phyloP scores from a whole-genome alignment of 208 protist species.

The Crithidia sp. region DNA sequence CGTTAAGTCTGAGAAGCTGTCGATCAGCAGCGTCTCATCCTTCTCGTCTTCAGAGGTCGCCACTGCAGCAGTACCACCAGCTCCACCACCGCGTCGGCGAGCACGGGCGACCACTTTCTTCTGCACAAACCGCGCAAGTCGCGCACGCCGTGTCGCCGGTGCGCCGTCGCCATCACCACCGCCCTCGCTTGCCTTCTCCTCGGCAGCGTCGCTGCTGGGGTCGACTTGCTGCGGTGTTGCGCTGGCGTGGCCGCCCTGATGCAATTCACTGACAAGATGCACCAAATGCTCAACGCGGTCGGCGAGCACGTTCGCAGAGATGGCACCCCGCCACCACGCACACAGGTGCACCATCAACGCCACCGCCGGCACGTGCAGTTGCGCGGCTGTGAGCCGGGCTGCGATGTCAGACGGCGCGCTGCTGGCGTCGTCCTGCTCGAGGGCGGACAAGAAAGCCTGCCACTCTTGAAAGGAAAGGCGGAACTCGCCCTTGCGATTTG shows the following conservation, averaged over 20 bases:
- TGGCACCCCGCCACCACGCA: conserved; percentile 56
- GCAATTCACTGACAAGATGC: conserved; percentile 16
- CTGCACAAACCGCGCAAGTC: conserved; percentile 23
- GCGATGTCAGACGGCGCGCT: conserved; percentile 52
- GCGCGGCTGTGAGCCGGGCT: conserved; percentile 21
- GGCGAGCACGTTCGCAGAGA: conserved; percentile 29
- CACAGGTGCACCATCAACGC: conserved; percentile 65
- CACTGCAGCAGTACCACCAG: background rate
- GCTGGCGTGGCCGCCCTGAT: background rate
- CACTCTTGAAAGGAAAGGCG: conserved; percentile 71
- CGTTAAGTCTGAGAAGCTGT: conserved; percentile 29
- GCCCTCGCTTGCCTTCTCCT: background rate
- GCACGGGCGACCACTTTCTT: conserved; percentile 9
- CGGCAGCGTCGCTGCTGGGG: too few species aligned
- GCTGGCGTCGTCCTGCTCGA: conserved; percentile 36
- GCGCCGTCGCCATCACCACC: background rate
- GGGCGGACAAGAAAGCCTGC: conserved; percentile 65
- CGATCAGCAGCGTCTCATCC: conserved; percentile 24
- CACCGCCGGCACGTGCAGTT: conserved; percentile 61
- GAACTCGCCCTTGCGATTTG: conserved; percentile 37
- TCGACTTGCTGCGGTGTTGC: too few species aligned
- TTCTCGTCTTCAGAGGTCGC: background rate
- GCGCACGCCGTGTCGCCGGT: conserved; percentile 12
- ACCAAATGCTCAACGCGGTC: conserved; percentile 40
- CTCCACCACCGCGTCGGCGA: background rate